These are phyloP conservation scores for Neofusicoccum parvum DNA, from an alignment of 2,329 filamentous ascomycete genomes.

Conservation along the genomic window DNA sequence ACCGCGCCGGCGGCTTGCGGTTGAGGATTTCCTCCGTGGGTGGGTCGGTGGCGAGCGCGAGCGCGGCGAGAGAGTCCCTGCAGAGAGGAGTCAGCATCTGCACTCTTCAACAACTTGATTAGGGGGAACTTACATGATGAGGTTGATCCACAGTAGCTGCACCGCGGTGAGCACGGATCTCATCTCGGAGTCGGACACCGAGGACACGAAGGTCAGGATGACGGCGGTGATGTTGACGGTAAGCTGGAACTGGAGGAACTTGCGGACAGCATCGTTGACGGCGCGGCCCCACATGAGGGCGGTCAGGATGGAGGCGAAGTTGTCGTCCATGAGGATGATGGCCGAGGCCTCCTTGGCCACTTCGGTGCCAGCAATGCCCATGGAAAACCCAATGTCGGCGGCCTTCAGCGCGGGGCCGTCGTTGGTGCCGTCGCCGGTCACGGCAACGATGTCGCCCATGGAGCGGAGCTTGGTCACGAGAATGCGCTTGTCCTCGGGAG, in stretches of 20 bases:
- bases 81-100: neutral
- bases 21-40: conserved; percentile 79
- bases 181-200: conserved; percentile 70
- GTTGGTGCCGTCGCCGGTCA: conserved; percentile 83
- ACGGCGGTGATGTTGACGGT: conserved; percentile 82
- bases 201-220: conserved; percentile 77
- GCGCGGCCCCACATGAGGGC: conserved; percentile 73
- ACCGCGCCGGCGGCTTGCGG: conserved; percentile 79
- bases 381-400: conserved; percentile 82
- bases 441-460: conserved; percentile 69
- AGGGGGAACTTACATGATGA: conserved; percentile 62
- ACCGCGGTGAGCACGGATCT: conserved; percentile 81
- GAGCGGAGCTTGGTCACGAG: conserved; percentile 60
- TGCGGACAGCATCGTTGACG: conserved; percentile 47
- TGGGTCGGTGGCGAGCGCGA: conserved; percentile 81
- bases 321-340: conserved; percentile 86
- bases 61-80: conserved; percentile 76
- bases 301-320: conserved; percentile 84
- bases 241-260: conserved; percentile 66
- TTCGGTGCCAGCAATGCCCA: conserved; percentile 82
- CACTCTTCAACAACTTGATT: too few relatives aligned
- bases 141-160: conserved; percentile 91
- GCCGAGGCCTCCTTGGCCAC: conserved; percentile 84
- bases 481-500: conserved; percentile 75
- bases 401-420: conserved; percentile 80